phyloP scores from a whole-genome alignment of 129 eudicot genomes.

The Escallonia rubra region DNA sequence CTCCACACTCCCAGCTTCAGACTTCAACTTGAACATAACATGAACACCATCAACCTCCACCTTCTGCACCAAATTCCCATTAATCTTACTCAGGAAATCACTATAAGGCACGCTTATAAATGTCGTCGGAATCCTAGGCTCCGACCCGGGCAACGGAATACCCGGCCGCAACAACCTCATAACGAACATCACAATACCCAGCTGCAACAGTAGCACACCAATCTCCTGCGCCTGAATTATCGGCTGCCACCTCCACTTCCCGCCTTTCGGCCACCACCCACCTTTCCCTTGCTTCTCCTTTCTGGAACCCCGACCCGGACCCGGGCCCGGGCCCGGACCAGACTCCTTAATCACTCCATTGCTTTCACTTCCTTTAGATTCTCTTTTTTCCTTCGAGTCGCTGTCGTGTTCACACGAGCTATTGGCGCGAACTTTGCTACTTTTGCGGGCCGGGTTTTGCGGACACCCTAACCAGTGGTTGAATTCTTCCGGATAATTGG shows the following conservation, averaged over 20 bases:
- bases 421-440: slow-evolving; percentile 42
- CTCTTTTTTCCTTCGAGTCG: slow-evolving; percentile 43
- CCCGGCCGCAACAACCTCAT: slow-evolving; percentile 82
- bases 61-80: slow-evolving; percentile 73
- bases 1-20: slow-evolving; percentile 35
- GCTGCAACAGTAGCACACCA: slow-evolving; percentile 72
- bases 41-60: slow-evolving; percentile 98
- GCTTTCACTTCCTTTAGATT: slow-evolving; percentile 31
- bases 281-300: slow-evolving; percentile 64
- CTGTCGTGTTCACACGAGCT: slow-evolving; percentile 66
- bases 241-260: slow-evolving; percentile 90
- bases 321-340: slow-evolving; percentile 17
- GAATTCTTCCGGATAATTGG: slow-evolving; percentile 17
- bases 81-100: slow-evolving; percentile 77
- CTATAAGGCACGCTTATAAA: slow-evolving; percentile 87
- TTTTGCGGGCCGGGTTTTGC: slow-evolving; percentile 12
- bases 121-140: slow-evolving; percentile 61
- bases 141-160: slow-evolving; percentile 73
- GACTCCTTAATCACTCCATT: slow-evolving; percentile 19
- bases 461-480: slow-evolving; percentile 29
- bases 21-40: slow-evolving; percentile 84
- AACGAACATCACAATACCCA: slow-evolving; percentile 83
- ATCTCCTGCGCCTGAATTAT: slow-evolving; percentile 86
- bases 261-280: slow-evolving; percentile 51
- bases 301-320: slow-evolving; percentile 18